A percentile compares a stretch with the other conserved stretches of the same genome.
phyloP scores from a whole-genome alignment of 2,329 filamentous ascomycete genomes.

The Eurotiales sp. region DNA sequence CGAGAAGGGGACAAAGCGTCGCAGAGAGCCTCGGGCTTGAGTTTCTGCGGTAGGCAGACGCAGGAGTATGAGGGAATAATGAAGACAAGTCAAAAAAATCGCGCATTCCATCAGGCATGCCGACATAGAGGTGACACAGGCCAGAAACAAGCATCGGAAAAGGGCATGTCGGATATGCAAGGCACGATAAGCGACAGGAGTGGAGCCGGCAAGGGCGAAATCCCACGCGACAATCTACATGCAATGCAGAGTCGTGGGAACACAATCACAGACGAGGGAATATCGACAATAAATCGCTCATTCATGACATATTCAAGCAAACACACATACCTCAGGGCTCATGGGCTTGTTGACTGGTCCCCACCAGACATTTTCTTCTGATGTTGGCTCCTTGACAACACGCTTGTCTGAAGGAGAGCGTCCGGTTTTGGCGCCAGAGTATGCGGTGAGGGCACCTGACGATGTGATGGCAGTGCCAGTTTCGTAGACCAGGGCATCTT shows the following conservation, averaged over 20 bases:
- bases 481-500: slow-evolving; percentile 98
- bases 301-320: no score
- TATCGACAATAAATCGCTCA: slow-evolving; percentile 6
- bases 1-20: neutral
- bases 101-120: slow-evolving; percentile 10
- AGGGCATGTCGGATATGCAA: slow-evolving; percentile 17
- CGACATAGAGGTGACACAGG: slow-evolving; percentile 2
- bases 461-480: slow-evolving; percentile 96
- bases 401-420: slow-evolving; percentile 96
- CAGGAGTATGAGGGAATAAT: no score
- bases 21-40: neutral
- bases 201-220: slow-evolving; percentile 16
- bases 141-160: slow-evolving; percentile 20
- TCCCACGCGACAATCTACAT: slow-evolving; percentile 18
- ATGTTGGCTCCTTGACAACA: slow-evolving; percentile 86
- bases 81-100: no score
- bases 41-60: no score
- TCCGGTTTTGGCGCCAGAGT: slow-evolving; percentile 97
- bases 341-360: slow-evolving; percentile 99
- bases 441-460: slow-evolving; percentile 89
- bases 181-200: slow-evolving; percentile 8
- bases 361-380: slow-evolving; percentile 96
- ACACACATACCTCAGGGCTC: slow-evolving; percentile 89
- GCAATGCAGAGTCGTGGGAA: slow-evolving; percentile 7
- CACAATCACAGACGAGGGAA: slow-evolving; percentile 3